Conservation (phyloP, 371 early-diverging fungal species). For the Saksenaea vasiformis region DNA sequence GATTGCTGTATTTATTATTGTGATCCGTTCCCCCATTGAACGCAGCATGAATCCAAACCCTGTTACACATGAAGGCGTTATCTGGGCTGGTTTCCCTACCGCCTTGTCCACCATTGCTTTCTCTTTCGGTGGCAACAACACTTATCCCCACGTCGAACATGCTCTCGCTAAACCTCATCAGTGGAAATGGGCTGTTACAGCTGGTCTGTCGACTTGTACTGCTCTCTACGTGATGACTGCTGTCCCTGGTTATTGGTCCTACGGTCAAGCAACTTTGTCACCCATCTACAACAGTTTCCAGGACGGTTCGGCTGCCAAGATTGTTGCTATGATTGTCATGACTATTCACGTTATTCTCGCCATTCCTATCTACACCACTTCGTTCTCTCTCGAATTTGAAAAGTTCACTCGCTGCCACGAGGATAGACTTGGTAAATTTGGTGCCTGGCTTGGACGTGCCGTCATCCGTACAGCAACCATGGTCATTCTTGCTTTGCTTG, state of each 20-base stretch:
- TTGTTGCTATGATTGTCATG: constrained; percentile 75
- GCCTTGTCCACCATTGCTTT: constrained; percentile 66
- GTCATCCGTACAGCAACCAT: constrained; percentile 54
- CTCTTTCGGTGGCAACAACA: constrained; percentile 61
- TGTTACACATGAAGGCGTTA: constrained; percentile 33
- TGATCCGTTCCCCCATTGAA: constrained; percentile 32
- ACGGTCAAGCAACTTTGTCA: constrained; percentile 68
- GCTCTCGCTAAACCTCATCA: constrained; percentile 79
- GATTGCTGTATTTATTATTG: constrained; percentile 48
- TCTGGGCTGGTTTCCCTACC: constrained; percentile 59
- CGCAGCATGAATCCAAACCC: constrained; percentile 19
- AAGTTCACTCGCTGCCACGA: constrained; percentile 42
- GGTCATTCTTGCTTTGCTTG: constrained; percentile 52
- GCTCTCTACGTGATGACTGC: constrained; percentile 80
- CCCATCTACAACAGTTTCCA: constrained; percentile 81
- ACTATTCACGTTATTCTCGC: constrained; percentile 88
- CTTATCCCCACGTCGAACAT: constrained; percentile 76
- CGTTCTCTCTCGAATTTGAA: constrained; percentile 80
- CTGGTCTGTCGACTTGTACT: constrained; percentile 73
- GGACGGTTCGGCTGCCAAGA: constrained; percentile 54
- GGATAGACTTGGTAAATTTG: constrained; percentile 35
- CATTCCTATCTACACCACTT: constrained; percentile 81
- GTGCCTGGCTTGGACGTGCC: constrained; percentile 54
- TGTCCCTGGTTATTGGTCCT: constrained; percentile 81
- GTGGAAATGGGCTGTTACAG: constrained; percentile 74